Base-by-base conservation (phyloP, 148 eudicot species). In the Salicornia ramosissima region DNA sequence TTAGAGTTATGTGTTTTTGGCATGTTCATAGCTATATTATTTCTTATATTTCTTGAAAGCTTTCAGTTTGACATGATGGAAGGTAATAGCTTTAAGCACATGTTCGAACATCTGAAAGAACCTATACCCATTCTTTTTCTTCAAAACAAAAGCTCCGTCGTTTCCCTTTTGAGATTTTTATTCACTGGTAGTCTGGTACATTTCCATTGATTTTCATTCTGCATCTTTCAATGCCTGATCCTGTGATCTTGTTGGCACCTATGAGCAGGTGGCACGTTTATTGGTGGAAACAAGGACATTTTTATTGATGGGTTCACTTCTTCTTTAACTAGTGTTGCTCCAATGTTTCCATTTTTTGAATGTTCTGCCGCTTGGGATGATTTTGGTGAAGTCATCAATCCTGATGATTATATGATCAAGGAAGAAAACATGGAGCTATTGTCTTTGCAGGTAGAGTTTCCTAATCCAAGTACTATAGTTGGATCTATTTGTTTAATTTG, bases 381-480 rank as follows among this genome's bases (percentile, higher is more conserved):
- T 83, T 94, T 86, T 87, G 98, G 98, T 70, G 98, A 94, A 80
- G 86, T 90, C 71, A 88, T 94, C 68, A 86, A 90, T 74, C 92
- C 96, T 42, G 96, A 90, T 80, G 98, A 93, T 82, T 93, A 90
- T 80, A 80, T 80, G 74, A 80, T 87, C 68, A 88, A 90, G 77
- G 96, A 90, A 61, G 97, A 90, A 71, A 86, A 94, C 77, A 84
- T 88, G 95, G 96, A 84, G 46, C 87, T 79, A 46, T 71, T 84
- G 68, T 81, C 75, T 49, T 77, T 87, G 80, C 89, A 77, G 71
- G 98, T 93, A 72, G 56, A 79, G 57, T 49, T 62, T 16, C 26
- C 29, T 54, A 47, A 40, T 43, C 26, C 19, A n/a, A n/a, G 13
- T 64, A 29, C n/a, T n/a, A n/a, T n/a, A n/a, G n/a, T 70, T 6